phyloP scores from a whole-genome alignment of 2,329 filamentous ascomycete genomes.

The Fonsecaea erecta region DNA sequence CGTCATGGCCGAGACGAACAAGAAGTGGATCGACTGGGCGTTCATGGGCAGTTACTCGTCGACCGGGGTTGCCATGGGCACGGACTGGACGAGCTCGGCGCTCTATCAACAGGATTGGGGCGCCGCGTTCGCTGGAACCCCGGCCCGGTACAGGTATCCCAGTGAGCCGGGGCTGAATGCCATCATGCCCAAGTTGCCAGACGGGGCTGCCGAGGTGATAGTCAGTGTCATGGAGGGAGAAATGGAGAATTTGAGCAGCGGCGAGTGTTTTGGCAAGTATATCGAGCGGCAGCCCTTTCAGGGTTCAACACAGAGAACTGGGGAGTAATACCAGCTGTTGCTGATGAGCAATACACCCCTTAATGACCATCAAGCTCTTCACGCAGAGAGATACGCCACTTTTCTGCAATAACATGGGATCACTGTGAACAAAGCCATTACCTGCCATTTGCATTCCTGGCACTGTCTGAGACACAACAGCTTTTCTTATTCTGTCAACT shows the following conservation, averaged over 20 bases:
- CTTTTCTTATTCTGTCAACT: no score
- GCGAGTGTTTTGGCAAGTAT: conserved; percentile 16
- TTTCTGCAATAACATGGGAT: not conserved
- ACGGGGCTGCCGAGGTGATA: conserved; percentile 12
- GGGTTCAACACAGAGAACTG: not conserved
- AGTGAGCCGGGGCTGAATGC: conserved; percentile 8
- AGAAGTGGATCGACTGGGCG: conserved; percentile 14
- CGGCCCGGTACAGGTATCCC: conserved; percentile 7
- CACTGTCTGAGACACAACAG: not conserved
- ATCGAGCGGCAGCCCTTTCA: not conserved
- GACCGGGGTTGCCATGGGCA: conserved; percentile 22
- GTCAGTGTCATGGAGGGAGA: conserved; percentile 12
- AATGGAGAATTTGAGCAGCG: not conserved
- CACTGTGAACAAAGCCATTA: not conserved
- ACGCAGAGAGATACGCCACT: not conserved
- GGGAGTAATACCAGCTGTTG: not conserved
- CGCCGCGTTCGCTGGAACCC: not conserved
- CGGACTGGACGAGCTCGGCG: conserved; percentile 17
- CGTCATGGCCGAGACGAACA: conserved; percentile 13
- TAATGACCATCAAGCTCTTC: no score
- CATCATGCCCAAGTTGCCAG: conserved; percentile 9
- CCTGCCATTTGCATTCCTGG: not conserved
- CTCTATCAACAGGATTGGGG: conserved; percentile 18
- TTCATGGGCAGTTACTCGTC: conserved; percentile 12
- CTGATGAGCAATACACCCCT: no score